phyloP scores from a whole-genome alignment of 164 flowering plant species.

The Stephania yunnanensis region DNA sequence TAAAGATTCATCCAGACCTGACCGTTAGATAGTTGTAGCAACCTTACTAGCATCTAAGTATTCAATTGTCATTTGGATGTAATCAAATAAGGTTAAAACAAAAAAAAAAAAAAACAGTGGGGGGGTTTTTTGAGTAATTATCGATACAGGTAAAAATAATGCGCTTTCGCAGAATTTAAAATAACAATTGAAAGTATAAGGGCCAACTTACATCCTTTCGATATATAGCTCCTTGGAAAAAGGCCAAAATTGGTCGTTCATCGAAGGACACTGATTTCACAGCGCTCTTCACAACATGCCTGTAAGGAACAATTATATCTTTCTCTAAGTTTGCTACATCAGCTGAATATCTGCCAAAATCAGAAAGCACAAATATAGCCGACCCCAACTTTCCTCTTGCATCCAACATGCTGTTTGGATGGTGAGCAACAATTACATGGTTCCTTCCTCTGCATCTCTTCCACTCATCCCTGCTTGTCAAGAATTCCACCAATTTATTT shows the following conservation, averaged over 20 bases:
- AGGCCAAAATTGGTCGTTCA: constrained; percentile 47
- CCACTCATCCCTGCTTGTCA: constrained; percentile 64
- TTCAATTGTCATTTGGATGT: not conserved
- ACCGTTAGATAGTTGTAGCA: not conserved
- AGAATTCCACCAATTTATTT: constrained; percentile 52
- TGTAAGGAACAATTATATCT: constrained; percentile 89
- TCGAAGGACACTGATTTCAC: constrained; percentile 44
- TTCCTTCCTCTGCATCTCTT: constrained; percentile 55
- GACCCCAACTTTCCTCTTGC: constrained; percentile 62
- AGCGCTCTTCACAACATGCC: constrained; percentile 52
- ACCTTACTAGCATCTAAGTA: not conserved
- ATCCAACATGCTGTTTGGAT: constrained; percentile 83
- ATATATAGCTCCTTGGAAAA: constrained; percentile 87
- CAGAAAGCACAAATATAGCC: constrained; percentile 87
- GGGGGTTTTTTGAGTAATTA: not conserved
- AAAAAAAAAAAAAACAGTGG: not conserved
- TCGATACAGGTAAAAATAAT: not conserved
- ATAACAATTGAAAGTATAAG: constrained; percentile 1
- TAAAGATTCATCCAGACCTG: not conserved
- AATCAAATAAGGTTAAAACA: not conserved
- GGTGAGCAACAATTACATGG: constrained; percentile 86
- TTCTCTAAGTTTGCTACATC: constrained; percentile 65
- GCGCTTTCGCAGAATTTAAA: not conserved
- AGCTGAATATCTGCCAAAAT: constrained; percentile 78
- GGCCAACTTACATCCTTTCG: constrained; percentile 81